A percentile compares a stretch with the other conserved stretches of the same genome.
These are phyloP conservation scores for Climacium dendroides DNA, from an alignment of 225 moss, liverwort and hornwort species.

Conservation along the genomic window DNA sequence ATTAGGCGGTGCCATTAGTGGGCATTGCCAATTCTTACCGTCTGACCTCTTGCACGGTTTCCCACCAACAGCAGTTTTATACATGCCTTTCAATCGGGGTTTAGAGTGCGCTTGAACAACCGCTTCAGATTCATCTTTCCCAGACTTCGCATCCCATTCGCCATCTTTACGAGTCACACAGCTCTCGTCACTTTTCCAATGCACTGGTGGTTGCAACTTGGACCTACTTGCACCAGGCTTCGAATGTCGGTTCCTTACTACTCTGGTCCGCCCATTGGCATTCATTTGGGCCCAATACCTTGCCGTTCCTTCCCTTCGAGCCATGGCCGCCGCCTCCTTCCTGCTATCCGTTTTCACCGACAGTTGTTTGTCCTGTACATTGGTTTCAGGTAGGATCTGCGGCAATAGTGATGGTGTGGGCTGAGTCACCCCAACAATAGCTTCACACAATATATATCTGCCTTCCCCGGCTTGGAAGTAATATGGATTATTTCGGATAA, in stretches of 20 bases:
- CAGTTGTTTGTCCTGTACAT: conserved; percentile 4
- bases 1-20: conserved; percentile 29
- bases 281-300: conserved; percentile 50
- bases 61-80: conserved; percentile 32
- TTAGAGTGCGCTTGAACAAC: conserved; percentile 25
- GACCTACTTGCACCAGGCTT: conserved; percentile 15
- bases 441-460: conserved; percentile 50
- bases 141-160: conserved; percentile 14
- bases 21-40: conserved; percentile 62
- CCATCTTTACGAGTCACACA: conserved; percentile 15
- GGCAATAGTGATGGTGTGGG: background rate
- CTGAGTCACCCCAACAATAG: conserved; percentile 50
- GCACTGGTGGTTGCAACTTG: background rate
- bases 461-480: conserved; percentile 56
- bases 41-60: conserved; percentile 53
- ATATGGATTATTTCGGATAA: conserved; percentile 53
- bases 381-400: conserved; percentile 7
- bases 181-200: conserved; percentile 27
- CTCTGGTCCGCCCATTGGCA: conserved; percentile 29
- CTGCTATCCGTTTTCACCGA: conserved; percentile 18
- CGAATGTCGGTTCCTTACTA: conserved; percentile 18
- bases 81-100: conserved; percentile 41
- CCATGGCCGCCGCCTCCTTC: conserved; percentile 47
- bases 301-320: conserved; percentile 52
- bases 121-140: conserved; percentile 4